Percentiles rank a stretch among this genome's conserved stretches.
Conservation (phyloP, 306 rosid genomes). For the Luffa aegyptiaca region DNA sequence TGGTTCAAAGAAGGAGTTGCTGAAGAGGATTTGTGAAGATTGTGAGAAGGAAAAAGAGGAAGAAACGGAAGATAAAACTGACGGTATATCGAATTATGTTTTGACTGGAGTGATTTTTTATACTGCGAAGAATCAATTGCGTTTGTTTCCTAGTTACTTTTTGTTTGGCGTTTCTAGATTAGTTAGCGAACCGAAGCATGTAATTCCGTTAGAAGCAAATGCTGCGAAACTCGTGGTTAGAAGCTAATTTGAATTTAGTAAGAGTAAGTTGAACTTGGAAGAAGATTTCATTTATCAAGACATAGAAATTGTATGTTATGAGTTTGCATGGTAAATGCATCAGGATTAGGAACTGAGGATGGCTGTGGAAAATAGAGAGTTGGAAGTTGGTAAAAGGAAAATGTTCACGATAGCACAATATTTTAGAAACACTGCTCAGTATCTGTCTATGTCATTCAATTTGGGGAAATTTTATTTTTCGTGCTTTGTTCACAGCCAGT, state of each 20-base stretch:
- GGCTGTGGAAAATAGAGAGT: background rate
- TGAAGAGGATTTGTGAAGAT: conserved; percentile 29
- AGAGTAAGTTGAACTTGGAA: background rate
- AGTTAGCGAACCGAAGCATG: background rate
- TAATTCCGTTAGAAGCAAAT: background rate
- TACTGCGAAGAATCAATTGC: background rate
- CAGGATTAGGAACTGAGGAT: background rate
- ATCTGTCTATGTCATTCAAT: background rate
- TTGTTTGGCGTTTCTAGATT: background rate
- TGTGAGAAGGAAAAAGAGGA: conserved; percentile 14
- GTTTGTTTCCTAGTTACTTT: background rate
- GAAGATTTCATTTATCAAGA: background rate
- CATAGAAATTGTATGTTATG: background rate
- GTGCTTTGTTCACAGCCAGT: conserved; percentile 21
- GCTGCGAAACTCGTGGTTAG: background rate
- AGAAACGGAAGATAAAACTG: conserved; percentile 6
- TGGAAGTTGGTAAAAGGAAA: background rate
- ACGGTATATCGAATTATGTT: conserved; percentile 18
- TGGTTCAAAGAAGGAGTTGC: conserved; percentile 35
- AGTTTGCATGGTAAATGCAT: background rate
- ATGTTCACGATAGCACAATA: background rate
- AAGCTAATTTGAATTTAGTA: background rate
- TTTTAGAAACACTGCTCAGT: background rate
- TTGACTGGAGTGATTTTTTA: background rate
- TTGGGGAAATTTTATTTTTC: background rate